Evolutionary conservation across 805 yeast species (phyloP).

Genomic region (Candida insectorum): DNA sequence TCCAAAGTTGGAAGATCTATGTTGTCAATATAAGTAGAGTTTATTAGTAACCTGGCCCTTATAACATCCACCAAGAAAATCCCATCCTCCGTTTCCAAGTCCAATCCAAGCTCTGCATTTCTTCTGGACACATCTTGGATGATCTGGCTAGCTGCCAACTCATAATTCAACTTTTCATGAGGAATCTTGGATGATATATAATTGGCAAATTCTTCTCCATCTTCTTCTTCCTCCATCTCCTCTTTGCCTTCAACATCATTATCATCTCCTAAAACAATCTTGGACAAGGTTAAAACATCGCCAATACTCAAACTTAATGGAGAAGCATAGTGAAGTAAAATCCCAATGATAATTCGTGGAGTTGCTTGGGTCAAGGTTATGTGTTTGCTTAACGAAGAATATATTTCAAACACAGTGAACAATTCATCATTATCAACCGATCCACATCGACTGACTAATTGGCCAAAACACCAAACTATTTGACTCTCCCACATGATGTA

Average conservation of each 20-base stretch:
- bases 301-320: constrained; percentile 3
- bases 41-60: constrained; percentile 16
- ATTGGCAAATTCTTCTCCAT: constrained; percentile 11
- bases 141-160: constrained; percentile 1
- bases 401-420: too few relatives aligned
- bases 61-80: constrained; percentile 15
- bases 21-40: constrained; percentile 18
- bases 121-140: not conserved
- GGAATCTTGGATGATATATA: constrained; percentile 5
- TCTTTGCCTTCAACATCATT: not conserved
- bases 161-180: not conserved
- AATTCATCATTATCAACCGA: too few relatives aligned
- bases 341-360: not conserved
- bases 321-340: constrained; percentile 6
- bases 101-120: not conserved
- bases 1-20: constrained; percentile 17
- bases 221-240: constrained; percentile 7
- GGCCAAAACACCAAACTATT: too few relatives aligned
- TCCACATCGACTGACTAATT: too few relatives aligned
- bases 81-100: not conserved
- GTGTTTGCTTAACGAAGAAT: too few relatives aligned
- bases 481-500: too few relatives aligned
- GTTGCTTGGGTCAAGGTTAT: too few relatives aligned
- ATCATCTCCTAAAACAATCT: not conserved
- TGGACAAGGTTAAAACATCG: constrained; percentile 1